Evolutionary conservation across 2,329 filamentous ascomycete species (phyloP), one percentile per base, ranked within the genome.

Genomic region (Pyricularia pennisetigena): DNA sequence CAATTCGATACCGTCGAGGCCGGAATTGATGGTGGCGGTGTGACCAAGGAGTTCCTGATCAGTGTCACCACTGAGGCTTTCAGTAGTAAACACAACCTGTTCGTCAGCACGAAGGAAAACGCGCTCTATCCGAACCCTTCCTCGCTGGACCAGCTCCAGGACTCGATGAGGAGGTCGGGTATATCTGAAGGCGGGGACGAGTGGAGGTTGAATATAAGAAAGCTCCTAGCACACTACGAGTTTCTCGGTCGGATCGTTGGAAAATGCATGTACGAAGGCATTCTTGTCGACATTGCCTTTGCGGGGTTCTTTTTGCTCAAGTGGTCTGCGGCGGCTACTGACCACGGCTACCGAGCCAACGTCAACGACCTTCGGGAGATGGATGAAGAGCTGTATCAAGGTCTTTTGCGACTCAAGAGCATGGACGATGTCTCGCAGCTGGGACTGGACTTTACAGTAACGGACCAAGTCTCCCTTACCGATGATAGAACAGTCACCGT

Each of bases 221-320:
- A 88, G 30, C 78, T 95, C 20, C 81, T 95, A 5, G 86, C 86
- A 70, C 87, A 89, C 16, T 98, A 93, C 75, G 94, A 98, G 75
- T 99, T 99, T 72, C 82, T 98, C 0, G 95, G 95, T 1, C 90
- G 95, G 3, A 87, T 99, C 30, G 89, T 99, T 29, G 95, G 95
- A 12, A 99, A 99, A 77, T 99, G 95, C 78, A 83, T 99, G 74
- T 99, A 99, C 75, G 95, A 99, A 79, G 94, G 94, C 0, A 98
- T 99, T 63, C 84, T 99, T 3, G 89, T 98, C 64, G 94, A 99
- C 77, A 89, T 97, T 69, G 88, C 88, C 66, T 99, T 99, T 81
- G 94, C 94, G 0, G 90, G 92, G 0, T 99, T 99, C 81, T 99
- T 99, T 79, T 85, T 99, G 7, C 86, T 97, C 69, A 97, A 98